Percentiles rank a stretch among this genome's conserved stretches.
Conservation (phyloP, 371 early-diverging fungal genomes). For the Mortierella sp. region DNA sequence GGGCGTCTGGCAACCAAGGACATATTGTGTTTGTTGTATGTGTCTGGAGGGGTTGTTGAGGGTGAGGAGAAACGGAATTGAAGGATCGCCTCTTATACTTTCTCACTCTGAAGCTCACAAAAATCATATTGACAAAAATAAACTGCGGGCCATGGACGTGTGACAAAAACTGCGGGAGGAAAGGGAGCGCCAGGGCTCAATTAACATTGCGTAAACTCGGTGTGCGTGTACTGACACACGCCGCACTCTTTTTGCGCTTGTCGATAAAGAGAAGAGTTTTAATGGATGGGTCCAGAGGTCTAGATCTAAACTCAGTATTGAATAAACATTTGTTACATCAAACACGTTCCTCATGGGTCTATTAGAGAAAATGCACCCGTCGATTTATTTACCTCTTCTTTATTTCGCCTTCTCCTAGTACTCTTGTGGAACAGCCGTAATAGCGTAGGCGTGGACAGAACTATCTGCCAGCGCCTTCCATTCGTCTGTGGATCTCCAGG, state of each 20-base stretch:
- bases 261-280: not conserved
- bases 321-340: not conserved
- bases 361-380: not conserved
- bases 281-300: not conserved
- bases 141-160: not conserved
- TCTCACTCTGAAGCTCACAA: not conserved
- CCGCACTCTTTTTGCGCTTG: not conserved
- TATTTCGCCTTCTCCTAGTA: not conserved
- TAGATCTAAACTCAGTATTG: not conserved
- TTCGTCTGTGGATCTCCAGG: slow-evolving; percentile 32
- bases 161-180: not conserved
- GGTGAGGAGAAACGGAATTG: not conserved
- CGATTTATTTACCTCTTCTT: not conserved
- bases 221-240: not conserved
- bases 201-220: not conserved
- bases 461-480: slow-evolving; percentile 12
- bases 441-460: slow-evolving; percentile 17
- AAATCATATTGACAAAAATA: not conserved
- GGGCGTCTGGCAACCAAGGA: slow-evolving; percentile 17
- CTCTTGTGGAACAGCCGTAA: slow-evolving; percentile 8
- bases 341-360: not conserved
- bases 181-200: not conserved
- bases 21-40: not conserved
- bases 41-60: not conserved
- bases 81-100: not conserved